A percentile compares a stretch with the other conserved stretches of the same genome.
These are phyloP conservation scores for Globisporangium ultimum DNA, from an alignment of 352 stramenopile genomes.

Conservation along the genomic window DNA sequence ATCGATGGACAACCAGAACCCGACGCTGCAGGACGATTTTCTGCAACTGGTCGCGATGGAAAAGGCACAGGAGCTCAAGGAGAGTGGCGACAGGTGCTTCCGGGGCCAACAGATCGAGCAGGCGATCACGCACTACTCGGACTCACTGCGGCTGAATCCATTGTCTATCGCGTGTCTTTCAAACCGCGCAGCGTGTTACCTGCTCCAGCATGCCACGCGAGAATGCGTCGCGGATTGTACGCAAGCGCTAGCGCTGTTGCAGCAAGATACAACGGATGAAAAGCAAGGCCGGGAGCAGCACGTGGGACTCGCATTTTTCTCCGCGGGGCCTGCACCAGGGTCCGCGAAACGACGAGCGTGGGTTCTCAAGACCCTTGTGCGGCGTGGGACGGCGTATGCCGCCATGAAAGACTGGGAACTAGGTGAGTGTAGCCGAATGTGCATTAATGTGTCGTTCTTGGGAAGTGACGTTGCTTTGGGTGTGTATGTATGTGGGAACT, in stretches of 20 bases:
- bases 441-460: too few species aligned
- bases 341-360: conserved; percentile 56
- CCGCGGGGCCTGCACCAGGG: conserved; percentile 43
- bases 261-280: conserved; percentile 22
- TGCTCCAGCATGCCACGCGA: conserved; percentile 43
- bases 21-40: conserved; percentile 64
- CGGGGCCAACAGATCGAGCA: conserved; percentile 29
- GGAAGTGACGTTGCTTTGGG: neutral
- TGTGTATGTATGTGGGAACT: neutral
- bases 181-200: conserved; percentile 68
- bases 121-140: conserved; percentile 49
- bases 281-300: neutral
- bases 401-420: conserved; percentile 28
- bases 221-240: conserved; percentile 65
- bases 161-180: conserved; percentile 70
- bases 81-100: conserved; percentile 44
- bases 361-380: conserved; percentile 77
- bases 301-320: conserved; percentile 51
- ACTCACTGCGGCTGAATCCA: conserved; percentile 53
- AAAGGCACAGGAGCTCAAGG: conserved; percentile 50
- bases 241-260: conserved; percentile 47
- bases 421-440: conserved; percentile 24
- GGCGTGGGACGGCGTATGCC: conserved; percentile 49
- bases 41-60: conserved; percentile 55
- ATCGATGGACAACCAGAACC: conserved; percentile 75